These are phyloP conservation scores for Coemansia sp. DNA, from an alignment of 192 early-diverging fungal genomes.

Conservation along the genomic window DNA sequence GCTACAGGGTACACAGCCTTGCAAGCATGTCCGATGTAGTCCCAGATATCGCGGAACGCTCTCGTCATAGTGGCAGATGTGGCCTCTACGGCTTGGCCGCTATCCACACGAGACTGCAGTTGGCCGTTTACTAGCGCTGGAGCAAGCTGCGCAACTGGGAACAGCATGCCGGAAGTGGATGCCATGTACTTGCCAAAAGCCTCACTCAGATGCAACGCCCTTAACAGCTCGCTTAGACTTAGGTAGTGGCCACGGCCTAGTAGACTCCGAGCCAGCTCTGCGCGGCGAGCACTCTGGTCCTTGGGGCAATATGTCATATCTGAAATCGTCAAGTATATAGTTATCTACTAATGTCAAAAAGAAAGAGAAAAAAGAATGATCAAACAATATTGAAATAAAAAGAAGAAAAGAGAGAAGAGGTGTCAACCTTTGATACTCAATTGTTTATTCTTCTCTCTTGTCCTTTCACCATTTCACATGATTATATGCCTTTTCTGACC, in stretches of 20 bases:
- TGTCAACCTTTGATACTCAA: neutral
- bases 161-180: neutral
- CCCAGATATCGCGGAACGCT: slow-evolving; percentile 10
- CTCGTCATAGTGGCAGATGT: neutral
- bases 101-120: neutral
- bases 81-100: neutral
- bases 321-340: neutral
- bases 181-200: neutral
- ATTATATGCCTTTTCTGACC: no score
- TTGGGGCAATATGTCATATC: neutral
- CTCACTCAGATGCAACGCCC: neutral
- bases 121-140: slow-evolving; percentile 1
- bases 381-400: neutral
- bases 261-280: slow-evolving; percentile 4
- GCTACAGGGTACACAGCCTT: neutral
- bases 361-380: no score
- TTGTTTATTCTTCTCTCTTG: neutral
- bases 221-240: neutral
- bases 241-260: neutral
- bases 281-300: neutral
- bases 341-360: neutral
- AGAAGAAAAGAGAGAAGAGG: neutral
- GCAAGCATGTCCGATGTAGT: neutral
- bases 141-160: neutral
- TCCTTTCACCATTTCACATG: no score